Percentiles rank a stretch among this genome's conserved stretches.
Conservation (phyloP, 306 rosid genomes). For the Fragaria vesca region DNA sequence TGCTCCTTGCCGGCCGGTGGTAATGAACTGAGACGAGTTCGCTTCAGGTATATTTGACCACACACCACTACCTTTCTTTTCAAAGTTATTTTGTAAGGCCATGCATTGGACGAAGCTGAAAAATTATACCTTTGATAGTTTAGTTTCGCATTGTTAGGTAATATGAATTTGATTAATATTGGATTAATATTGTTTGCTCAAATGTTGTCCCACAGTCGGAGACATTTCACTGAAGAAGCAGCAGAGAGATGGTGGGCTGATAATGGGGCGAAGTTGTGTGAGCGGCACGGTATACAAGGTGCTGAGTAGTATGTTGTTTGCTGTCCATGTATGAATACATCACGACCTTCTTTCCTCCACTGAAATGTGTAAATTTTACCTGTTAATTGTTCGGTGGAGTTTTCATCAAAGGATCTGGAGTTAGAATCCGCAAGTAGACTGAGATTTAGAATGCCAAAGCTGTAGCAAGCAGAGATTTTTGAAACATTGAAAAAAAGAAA, state of each 20-base stretch:
- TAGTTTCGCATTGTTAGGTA: neutral
- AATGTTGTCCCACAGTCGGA: conserved; percentile 63
- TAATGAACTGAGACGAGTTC: conserved; percentile 84
- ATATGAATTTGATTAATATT: conserved; percentile 7
- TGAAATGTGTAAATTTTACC: conserved; percentile 44
- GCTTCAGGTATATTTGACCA: conserved; percentile 73
- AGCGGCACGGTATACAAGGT: conserved; percentile 53
- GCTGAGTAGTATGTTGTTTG: conserved; percentile 38
- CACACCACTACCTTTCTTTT: conserved; percentile 7
- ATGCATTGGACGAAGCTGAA: neutral
- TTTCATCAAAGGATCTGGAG: conserved; percentile 11
- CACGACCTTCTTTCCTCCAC: conserved; percentile 23
- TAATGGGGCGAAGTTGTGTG: conserved; percentile 61
- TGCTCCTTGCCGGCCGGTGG: conserved; percentile 60
- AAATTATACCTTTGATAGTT: neutral
- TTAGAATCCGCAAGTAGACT: conserved; percentile 34
- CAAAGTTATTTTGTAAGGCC: neutral
- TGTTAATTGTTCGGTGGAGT: conserved; percentile 27
- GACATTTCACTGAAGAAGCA: conserved; percentile 74
- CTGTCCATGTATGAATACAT: conserved; percentile 7
- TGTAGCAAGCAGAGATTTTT: conserved; percentile 10
- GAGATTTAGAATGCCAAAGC: conserved; percentile 28
- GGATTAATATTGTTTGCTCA: conserved; percentile 19
- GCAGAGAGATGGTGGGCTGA: conserved; percentile 96
- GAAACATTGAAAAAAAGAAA: neutral